Percentiles rank a stretch among this genome's conserved stretches.
Conservation (phyloP, 345 rosid species). For the Pugionium dolabratum region DNA sequence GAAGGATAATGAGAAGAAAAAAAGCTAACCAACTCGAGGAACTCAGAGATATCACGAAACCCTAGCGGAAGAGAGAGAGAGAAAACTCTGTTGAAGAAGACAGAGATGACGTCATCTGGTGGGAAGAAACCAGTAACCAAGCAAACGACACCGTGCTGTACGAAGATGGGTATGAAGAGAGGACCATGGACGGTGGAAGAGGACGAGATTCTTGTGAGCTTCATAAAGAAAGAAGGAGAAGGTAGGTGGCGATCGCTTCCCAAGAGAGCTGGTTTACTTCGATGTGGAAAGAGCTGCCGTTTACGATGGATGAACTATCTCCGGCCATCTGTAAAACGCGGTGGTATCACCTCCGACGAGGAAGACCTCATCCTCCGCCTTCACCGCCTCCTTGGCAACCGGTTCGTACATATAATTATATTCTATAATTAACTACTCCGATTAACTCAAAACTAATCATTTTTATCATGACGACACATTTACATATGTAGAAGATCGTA, state of each 20-base stretch:
- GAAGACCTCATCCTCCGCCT: conserved; percentile 96
- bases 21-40: conserved; percentile 18
- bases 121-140: conserved; percentile 8
- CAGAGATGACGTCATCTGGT: conserved; percentile 21
- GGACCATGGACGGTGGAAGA: conserved; percentile 95
- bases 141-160: conserved; percentile 64
- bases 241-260: conserved; percentile 88
- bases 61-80: conserved; percentile 18
- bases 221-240: conserved; percentile 71
- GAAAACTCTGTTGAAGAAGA: conserved; percentile 15
- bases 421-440: not conserved
- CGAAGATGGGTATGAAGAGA: conserved; percentile 69
- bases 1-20: not conserved
- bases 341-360: conserved; percentile 75
- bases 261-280: conserved; percentile 73
- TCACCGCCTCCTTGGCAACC: conserved; percentile 72
- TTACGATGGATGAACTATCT: conserved; percentile 96
- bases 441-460: not conserved
- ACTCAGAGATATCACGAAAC: conserved; percentile 36
- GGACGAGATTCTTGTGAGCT: conserved; percentile 61
- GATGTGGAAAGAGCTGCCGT: conserved; percentile 91
- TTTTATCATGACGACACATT: not conserved
- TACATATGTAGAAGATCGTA: not conserved
- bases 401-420: conserved; percentile 33
- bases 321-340: conserved; percentile 75